Conservation (phyloP, 768 basidiomycete species). For the Kwoniella botswanensis region DNA sequence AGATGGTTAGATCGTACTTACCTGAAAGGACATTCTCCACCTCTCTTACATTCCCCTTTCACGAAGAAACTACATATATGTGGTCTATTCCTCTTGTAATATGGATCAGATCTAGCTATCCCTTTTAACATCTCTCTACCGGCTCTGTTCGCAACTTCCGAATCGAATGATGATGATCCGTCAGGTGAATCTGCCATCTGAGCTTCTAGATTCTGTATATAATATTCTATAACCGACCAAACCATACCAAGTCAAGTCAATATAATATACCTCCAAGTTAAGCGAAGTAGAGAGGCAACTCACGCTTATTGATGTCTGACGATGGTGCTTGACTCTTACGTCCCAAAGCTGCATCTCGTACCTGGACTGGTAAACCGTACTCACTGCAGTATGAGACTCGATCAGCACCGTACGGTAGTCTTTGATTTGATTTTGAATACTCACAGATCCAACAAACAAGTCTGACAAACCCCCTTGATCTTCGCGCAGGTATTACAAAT, state of each 20-base stretch:
- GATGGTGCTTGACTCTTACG: conserved; percentile 83
- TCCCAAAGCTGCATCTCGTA: conserved; percentile 91
- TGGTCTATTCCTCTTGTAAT: conserved; percentile 94
- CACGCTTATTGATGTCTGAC: conserved; percentile 89
- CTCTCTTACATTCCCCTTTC: conserved; percentile 93
- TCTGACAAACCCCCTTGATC: conserved; percentile 77
- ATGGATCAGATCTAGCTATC: conserved; percentile 91
- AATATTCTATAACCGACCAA: conserved; percentile 45
- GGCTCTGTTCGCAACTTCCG: conserved; percentile 67
- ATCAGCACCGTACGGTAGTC: background rate
- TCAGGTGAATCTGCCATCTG: conserved; percentile 63
- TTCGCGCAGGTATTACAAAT: conserved; percentile 97
- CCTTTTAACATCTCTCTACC: conserved; percentile 97
- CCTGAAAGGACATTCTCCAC: conserved; percentile 89
- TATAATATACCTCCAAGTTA: background rate
- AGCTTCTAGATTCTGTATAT: conserved; percentile 57
- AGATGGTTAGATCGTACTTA: conserved; percentile 48
- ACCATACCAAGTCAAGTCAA: background rate
- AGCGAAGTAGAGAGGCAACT: conserved; percentile 65
- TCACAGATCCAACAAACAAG: conserved; percentile 85
- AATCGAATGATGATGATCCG: conserved; percentile 39
- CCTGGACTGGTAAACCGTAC: conserved; percentile 94
- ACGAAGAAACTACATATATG: conserved; percentile 93
- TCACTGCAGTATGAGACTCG: conserved; percentile 60
- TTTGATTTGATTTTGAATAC: conserved; percentile 15